Base-by-base conservation (phyloP, 2,329 filamentous ascomycete species). In the Colletotrichum musae region DNA sequence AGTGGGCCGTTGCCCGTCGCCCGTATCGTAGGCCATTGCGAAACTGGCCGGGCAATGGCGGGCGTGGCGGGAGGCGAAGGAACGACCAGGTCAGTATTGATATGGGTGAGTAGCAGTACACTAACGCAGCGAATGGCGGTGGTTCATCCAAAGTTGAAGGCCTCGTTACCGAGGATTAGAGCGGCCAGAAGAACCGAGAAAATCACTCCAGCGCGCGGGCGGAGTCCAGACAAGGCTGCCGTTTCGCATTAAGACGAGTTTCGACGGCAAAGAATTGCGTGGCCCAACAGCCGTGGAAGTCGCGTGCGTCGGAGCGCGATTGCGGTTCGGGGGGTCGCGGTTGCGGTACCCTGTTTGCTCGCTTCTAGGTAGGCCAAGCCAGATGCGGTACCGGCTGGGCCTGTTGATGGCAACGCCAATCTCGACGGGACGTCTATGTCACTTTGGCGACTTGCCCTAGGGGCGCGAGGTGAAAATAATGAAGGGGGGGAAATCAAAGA, bases 211-310 rank as follows among this genome's bases (percentile, higher is more conserved):
- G 56, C 61, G 28, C 26, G 41, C 18, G 18, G 39, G 54, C 64
- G 53, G 41, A 26, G 21, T 48, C 10, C 32, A 36, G 24, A 39
- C 50, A 18, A 68, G 32, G 32, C 24, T 56, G 54, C 21, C 24
- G 43, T 65, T 65, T 69, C 54, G 61, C 66, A 69, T 65, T 56
- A 48, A 58, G 60, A 60, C 52, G 43, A 59, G 26, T n/a, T 50
- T 48, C 26, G 60, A 43, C 18, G 24, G 15, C 24, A 24, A 28
- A 39, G 28, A 45, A 51, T 43, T 41, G 61, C 21, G 48, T 39
- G 28, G 41, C 43, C 18, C 45, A 59, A 28, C 32, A 59, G 48
- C 32, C 61, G 41, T 48, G 64, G 54, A 54, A 28, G 61, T 58
- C 48, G 54, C 48, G 47, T 48, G 24, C 18, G 51, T 54, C 28